phyloP scores from a whole-genome alignment of 805 yeast genomes.

The Yamadazyma olivae region DNA sequence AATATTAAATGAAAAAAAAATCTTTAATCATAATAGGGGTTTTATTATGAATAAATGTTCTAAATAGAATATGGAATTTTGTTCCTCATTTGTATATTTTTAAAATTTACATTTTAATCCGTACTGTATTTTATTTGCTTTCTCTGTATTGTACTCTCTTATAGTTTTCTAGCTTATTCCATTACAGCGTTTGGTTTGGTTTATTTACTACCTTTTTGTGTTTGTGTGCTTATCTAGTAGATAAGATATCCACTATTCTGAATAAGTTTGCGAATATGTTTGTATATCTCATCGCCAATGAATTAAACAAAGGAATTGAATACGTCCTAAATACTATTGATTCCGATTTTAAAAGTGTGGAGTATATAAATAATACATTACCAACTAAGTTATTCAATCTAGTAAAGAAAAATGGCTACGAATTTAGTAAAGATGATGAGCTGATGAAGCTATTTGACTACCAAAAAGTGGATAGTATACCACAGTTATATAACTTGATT shows the following conservation, averaged over 20 bases:
- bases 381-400: slow-evolving; percentile 11
- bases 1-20: neutral
- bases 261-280: slow-evolving; percentile 1
- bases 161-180: too few species aligned
- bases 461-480: slow-evolving; percentile 7
- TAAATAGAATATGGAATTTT: neutral
- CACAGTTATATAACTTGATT: neutral
- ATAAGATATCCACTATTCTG: too few species aligned
- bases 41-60: slow-evolving; percentile 1
- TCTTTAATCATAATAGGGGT: slow-evolving; percentile 1
- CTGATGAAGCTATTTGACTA: slow-evolving; percentile 13
- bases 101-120: slow-evolving; percentile 1
- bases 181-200: too few species aligned
- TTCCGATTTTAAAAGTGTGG: slow-evolving; percentile 1
- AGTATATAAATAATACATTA: slow-evolving; percentile 13
- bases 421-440: slow-evolving; percentile 4
- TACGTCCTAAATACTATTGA: slow-evolving; percentile 3
- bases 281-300: slow-evolving; percentile 4
- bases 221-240: too few species aligned
- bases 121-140: neutral
- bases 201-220: too few species aligned
- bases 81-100: slow-evolving; percentile 2
- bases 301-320: slow-evolving; percentile 5
- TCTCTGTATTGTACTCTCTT: neutral
- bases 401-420: slow-evolving; percentile 3